phyloP scores from a whole-genome alignment of 805 yeast species.

The Lachancea dasiensis region DNA sequence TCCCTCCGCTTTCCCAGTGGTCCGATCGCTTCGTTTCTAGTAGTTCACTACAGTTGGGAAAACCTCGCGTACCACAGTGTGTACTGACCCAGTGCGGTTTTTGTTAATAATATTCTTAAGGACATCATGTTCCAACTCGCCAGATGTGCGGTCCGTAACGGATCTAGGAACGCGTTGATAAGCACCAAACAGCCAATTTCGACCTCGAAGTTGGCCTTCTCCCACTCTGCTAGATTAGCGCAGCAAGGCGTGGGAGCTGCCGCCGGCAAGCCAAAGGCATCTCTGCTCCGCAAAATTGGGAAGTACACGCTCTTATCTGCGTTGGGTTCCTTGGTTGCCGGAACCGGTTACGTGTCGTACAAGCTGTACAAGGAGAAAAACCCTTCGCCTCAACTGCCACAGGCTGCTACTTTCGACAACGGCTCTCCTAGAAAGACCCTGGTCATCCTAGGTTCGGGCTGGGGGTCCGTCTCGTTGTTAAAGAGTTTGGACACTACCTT shows the following conservation, averaged over 20 bases:
- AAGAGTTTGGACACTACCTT: constrained; percentile 79
- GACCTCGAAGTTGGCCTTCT: no score
- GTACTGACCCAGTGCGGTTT: background rate
- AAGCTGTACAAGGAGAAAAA: constrained; percentile 55
- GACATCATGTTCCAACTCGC: constrained; percentile 4
- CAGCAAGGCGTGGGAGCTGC: constrained; percentile 3
- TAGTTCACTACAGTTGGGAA: background rate
- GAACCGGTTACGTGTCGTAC: constrained; percentile 56
- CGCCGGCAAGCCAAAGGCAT: constrained; percentile 4
- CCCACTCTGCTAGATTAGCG: constrained; percentile 3
- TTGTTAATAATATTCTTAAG: constrained; percentile 7
- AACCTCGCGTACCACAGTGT: background rate
- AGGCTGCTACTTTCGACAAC: constrained; percentile 46
- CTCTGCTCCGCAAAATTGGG: constrained; percentile 13
- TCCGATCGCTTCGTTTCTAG: no score
- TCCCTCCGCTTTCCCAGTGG: no score
- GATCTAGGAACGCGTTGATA: background rate
- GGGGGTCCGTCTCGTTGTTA: constrained; percentile 88
- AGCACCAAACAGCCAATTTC: no score
- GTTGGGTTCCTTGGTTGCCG: constrained; percentile 44
- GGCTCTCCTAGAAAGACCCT: constrained; percentile 39
- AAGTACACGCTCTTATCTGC: constrained; percentile 37
- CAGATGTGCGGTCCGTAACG: constrained; percentile 4
- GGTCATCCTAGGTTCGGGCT: constrained; percentile 83
- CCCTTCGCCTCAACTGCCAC: constrained; percentile 57